Conservation (phyloP, 2,329 filamentous ascomycete genomes). For the Ceratocystis alfenasii region DNA sequence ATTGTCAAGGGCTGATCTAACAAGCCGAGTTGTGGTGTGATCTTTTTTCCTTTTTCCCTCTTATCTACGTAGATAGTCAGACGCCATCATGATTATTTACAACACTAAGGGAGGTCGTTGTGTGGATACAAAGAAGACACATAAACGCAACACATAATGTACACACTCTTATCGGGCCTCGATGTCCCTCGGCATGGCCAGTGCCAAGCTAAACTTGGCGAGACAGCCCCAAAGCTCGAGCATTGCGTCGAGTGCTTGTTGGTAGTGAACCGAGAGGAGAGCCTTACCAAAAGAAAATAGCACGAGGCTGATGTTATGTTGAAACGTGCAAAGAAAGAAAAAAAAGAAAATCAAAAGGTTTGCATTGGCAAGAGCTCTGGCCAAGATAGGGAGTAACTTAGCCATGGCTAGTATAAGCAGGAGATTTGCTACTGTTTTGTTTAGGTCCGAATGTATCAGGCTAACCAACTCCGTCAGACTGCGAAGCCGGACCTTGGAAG, state of each 20-base stretch:
- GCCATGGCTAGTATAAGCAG: neutral
- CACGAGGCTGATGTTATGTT: slow-evolving; percentile 6
- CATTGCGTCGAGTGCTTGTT: neutral
- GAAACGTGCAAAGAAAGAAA: neutral
- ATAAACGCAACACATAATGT: neutral
- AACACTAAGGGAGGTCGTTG: neutral
- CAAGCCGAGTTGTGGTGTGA: slow-evolving; percentile 4
- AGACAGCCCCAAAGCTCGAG: neutral
- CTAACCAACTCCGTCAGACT: slow-evolving; percentile 19
- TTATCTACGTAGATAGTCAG: neutral
- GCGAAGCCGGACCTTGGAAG: slow-evolving; percentile 20
- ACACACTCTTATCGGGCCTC: neutral
- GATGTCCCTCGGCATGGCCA: neutral
- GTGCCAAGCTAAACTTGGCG: neutral
- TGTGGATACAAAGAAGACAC: neutral
- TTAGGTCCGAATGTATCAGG: slow-evolving; percentile 13
- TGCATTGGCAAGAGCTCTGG: slow-evolving; percentile 11
- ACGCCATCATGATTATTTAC: neutral
- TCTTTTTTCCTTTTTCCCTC: neutral
- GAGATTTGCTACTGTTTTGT: slow-evolving; percentile 10
- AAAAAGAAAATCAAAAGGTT: neutral
- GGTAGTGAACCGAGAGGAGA: neutral
- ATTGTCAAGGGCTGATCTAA: slow-evolving; percentile 5
- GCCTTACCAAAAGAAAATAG: neutral
- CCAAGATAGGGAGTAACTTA: neutral